Percentiles rank a stretch among this genome's conserved stretches.
Conservation (phyloP, 108 stramenopile genomes). For the Skeletonema marinoi region DNA sequence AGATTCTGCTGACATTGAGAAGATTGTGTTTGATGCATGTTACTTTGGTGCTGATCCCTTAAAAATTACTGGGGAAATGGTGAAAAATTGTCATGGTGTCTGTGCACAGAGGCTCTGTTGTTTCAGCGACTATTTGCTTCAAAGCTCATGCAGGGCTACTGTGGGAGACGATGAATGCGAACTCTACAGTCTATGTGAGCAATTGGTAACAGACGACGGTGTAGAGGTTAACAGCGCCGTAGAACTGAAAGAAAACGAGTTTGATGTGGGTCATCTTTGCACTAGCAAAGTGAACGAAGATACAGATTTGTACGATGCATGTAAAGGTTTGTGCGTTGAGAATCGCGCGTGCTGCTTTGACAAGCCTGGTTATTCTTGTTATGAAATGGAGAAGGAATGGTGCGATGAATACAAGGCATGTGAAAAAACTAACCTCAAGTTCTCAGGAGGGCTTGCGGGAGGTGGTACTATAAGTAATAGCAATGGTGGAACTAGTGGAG, state of each 20-base stretch:
- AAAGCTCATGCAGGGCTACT: conserved; percentile 10
- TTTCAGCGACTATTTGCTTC: conserved; percentile 1
- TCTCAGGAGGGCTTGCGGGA: not conserved
- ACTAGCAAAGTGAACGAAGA: conserved; percentile 1
- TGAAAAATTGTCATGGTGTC: conserved; percentile 8
- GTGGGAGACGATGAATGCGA: conserved; percentile 13
- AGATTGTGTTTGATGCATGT: conserved; percentile 1
- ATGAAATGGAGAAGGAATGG: conserved; percentile 20
- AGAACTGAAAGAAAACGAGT: not conserved
- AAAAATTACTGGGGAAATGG: not conserved
- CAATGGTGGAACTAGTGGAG: not conserved
- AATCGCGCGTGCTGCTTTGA: conserved; percentile 21
- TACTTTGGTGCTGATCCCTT: not conserved
- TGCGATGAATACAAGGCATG: conserved; percentile 26
- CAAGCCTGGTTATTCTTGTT: conserved; percentile 9
- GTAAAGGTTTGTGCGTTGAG: not conserved
- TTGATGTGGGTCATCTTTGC: not conserved
- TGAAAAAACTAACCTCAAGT: not conserved
- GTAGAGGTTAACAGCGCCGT: not conserved
- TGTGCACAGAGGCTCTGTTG: conserved; percentile 20
- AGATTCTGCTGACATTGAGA: not conserved
- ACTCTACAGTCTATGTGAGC: not conserved
- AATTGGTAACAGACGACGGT: conserved; percentile 14
- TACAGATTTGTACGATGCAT: conserved; percentile 1
- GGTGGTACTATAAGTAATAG: not conserved